Evolutionary conservation across 495 filamentous ascomycete species (phyloP).

Genomic region (Jackrogersella multiformis): DNA sequence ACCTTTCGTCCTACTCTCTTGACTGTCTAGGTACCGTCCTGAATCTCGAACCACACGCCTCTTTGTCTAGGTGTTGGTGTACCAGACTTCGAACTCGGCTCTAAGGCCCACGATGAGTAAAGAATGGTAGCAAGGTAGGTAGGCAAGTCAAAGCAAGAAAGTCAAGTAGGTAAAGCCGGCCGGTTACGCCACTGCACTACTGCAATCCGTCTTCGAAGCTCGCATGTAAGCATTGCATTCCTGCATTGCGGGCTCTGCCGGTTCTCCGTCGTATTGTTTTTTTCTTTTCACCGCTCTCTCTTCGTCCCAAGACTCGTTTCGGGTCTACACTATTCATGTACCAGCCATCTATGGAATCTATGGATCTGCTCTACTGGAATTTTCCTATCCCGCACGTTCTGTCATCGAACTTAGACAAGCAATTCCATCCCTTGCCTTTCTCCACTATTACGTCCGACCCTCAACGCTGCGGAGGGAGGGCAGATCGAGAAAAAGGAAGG

Average conservation of each 20-base stretch:
- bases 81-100: slow-evolving; percentile 27
- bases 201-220: slow-evolving; percentile 38
- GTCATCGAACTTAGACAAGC: slow-evolving; percentile 13
- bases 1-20: slow-evolving; percentile 1
- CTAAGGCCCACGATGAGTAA: slow-evolving; percentile 30
- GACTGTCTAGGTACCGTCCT: neutral
- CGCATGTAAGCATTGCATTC: slow-evolving; percentile 40
- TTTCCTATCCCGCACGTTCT: slow-evolving; percentile 14
- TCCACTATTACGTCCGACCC: slow-evolving; percentile 38
- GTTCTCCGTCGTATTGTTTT: slow-evolving; percentile 36
- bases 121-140: too few relatives aligned
- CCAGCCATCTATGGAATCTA: slow-evolving; percentile 39
- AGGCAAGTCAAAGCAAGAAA: slow-evolving; percentile 19
- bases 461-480: slow-evolving; percentile 17
- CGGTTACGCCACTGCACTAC: slow-evolving; percentile 41
- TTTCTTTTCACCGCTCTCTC: slow-evolving; percentile 37
- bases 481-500: slow-evolving; percentile 13
- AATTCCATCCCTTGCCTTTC: slow-evolving; percentile 34
- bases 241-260: slow-evolving; percentile 38
- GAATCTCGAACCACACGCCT: slow-evolving; percentile 19
- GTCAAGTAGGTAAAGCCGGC: slow-evolving; percentile 38
- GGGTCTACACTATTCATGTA: slow-evolving; percentile 16
- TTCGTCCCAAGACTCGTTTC: slow-evolving; percentile 22
- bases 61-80: slow-evolving; percentile 27
- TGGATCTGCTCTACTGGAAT: slow-evolving; percentile 29